Percentiles rank a stretch among this genome's conserved stretches.
Evolutionary conservation across 164 flowering plant genomes (phyloP).

Genomic region (Piper betle): DNA sequence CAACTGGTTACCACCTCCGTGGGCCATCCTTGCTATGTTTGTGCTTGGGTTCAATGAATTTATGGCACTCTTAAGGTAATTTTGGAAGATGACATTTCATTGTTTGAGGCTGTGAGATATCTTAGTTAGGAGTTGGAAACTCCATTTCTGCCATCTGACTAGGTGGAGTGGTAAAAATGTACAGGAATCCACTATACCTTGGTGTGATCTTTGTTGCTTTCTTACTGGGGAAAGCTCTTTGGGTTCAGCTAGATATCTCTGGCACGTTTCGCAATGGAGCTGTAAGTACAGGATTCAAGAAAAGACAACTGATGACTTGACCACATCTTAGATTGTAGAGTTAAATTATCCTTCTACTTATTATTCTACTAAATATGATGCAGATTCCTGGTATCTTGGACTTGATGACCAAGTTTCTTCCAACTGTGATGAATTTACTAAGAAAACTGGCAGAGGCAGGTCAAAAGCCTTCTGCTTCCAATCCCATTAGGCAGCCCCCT

Average conservation of each 20-base stretch:
- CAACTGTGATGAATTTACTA: constrained; percentile 80
- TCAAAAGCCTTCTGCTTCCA: constrained; percentile 27
- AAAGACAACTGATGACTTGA: too few relatives aligned
- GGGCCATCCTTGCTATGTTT: constrained; percentile 59
- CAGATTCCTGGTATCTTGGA: constrained; percentile 93
- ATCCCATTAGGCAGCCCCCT: constrained; percentile 34
- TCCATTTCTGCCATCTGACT: too few relatives aligned
- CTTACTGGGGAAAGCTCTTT: constrained; percentile 41
- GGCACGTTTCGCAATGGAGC: constrained; percentile 46
- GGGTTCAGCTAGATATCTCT: constrained; percentile 56
- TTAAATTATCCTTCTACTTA: too few relatives aligned
- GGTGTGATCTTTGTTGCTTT: constrained; percentile 29
- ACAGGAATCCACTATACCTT: constrained; percentile 73
- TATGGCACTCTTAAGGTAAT: constrained; percentile 49
- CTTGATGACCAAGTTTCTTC: constrained; percentile 66
- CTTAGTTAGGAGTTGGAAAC: not conserved
- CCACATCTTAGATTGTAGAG: too few relatives aligned
- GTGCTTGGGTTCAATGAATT: constrained; percentile 72
- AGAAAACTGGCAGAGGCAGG: constrained; percentile 73
- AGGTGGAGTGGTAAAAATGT: not conserved
- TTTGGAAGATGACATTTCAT: not conserved
- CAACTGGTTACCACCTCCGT: constrained; percentile 83
- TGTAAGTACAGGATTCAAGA: constrained; percentile 29
- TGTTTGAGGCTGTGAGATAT: too few relatives aligned
- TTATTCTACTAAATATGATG: not conserved